phyloP scores from a whole-genome alignment of 306 rosid species.

The Lithocarpus polystachyus region DNA sequence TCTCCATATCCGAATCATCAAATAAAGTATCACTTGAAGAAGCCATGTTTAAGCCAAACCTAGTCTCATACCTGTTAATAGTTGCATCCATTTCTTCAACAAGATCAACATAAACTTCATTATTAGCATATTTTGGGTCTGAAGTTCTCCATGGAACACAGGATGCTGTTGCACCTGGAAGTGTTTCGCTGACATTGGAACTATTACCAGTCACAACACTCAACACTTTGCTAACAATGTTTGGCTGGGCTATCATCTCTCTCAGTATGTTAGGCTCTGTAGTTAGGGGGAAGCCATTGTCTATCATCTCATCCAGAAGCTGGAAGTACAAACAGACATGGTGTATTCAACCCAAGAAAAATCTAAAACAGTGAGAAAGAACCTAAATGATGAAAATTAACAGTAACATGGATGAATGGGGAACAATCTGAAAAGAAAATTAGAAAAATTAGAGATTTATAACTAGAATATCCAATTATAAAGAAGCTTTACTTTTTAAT shows the following conservation, averaged over 20 bases:
- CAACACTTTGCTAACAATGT: constrained; percentile 82
- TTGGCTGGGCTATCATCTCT: constrained; percentile 97
- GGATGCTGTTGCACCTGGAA: constrained; percentile 81
- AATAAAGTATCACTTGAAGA: not conserved
- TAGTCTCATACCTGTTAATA: constrained; percentile 42
- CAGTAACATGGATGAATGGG: not conserved
- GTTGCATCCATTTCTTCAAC: constrained; percentile 91
- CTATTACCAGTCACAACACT: constrained; percentile 91
- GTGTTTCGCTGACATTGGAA: constrained; percentile 84
- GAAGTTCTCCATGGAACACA: constrained; percentile 86
- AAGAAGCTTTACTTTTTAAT: not conserved
- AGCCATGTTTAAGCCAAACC: not conserved
- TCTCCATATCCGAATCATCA: not conserved
- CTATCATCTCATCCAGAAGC: constrained; percentile 99
- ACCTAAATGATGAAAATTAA: not conserved
- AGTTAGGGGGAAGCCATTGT: constrained; percentile 96
- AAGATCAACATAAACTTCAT: constrained; percentile 89
- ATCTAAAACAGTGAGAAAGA: not conserved
- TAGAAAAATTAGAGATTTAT: not conserved
- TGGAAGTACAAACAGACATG: constrained; percentile 29
- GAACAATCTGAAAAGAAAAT: not conserved
- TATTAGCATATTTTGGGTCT: constrained; percentile 66
- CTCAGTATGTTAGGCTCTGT: constrained; percentile 87
- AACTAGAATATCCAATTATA: not conserved
- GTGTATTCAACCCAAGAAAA: not conserved